Evolutionary conservation across 306 rosid species (phyloP).

Genomic region (Rosa multiflora): DNA sequence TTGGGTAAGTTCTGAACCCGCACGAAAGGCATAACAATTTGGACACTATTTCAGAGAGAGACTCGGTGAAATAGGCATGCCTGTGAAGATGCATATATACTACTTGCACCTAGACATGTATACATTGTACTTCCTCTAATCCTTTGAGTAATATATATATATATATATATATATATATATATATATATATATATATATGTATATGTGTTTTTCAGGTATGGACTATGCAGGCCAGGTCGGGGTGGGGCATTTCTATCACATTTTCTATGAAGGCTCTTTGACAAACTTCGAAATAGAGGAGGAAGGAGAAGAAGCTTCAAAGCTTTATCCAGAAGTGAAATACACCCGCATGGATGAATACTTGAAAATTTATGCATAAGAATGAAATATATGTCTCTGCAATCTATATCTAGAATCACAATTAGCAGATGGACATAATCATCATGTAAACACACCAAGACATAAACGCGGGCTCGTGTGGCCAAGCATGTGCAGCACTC

Average conservation of each 20-base stretch:
- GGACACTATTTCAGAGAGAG: too few relatives aligned
- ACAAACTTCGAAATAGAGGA: conserved; percentile 69
- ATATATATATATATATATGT: neutral
- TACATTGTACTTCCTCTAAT: neutral
- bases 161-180: neutral
- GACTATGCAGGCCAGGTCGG: conserved; percentile 59
- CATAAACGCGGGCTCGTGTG: too few relatives aligned
- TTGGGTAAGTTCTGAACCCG: too few relatives aligned
- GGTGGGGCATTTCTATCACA: conserved; percentile 63
- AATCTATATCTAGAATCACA: neutral
- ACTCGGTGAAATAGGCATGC: neutral
- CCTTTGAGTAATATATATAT: conserved; percentile 33
- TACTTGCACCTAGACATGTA: neutral
- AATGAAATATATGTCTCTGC: neutral
- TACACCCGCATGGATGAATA: conserved; percentile 73
- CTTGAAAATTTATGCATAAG: conserved; percentile 36
- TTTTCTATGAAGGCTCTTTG: conserved; percentile 75
- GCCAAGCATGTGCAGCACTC: too few relatives aligned
- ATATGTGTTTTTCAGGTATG: conserved; percentile 30
- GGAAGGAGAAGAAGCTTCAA: conserved; percentile 75
- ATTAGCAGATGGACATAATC: too few relatives aligned
- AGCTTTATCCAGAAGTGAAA: conserved; percentile 77
- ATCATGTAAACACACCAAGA: too few relatives aligned
- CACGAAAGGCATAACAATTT: neutral
- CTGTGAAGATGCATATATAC: too few relatives aligned